Base-by-base conservation (phyloP, 352 stramenopile genomes). In the Phytophthora megakarya region DNA sequence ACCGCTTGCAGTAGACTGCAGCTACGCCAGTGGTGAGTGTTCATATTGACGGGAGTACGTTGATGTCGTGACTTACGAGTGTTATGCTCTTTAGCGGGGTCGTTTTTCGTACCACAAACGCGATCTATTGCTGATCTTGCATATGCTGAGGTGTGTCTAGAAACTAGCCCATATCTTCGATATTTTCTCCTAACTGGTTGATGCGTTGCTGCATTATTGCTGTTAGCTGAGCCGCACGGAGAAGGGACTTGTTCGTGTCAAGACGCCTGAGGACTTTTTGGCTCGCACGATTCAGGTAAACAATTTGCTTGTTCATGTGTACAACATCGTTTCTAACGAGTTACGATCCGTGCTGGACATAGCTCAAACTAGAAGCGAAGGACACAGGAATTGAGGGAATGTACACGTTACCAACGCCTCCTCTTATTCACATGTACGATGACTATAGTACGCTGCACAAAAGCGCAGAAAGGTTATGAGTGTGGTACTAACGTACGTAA, bases 1-100 rank as follows among this genome's bases (percentile, higher is more conserved):
- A 56, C 84, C 85, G 6, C 70, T 96, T 8, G 87, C 87, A 2
- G 80, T 96, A 15, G 87, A 96, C 54, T 96, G 87, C 70, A 94
- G 87, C 68, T 96, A 89, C 50, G 70, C 75, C 22, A 93, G 84
- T 38, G 81, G 86, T 95, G 53, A 53, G 72, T 45, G 71, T 45
- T 48, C 50, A 7, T 15, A 30, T 18, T 50, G 22, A n/a, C 56
- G 22, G 12, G 8, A 23, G 6, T 32, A 13, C 8, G 22, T 32
- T 43, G 8, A 15, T 22, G 40, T 32, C 3, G 61, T 37, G 9
- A 26, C 11, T 72, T n/a, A 33, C 25, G 8, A 51, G 10, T 62
- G 26, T 40, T 71, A 10, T 54, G 46, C 44, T 13, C 2, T 47
- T 44, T 42, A 93, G 87, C 87, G 40, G 87, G 87, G 0, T 96